A percentile compares a stretch with the other conserved stretches of the same genome.
These are phyloP conservation scores for Maudiozyma pseudohumilis DNA, from an alignment of 805 yeast genomes.

Conservation along the genomic window DNA sequence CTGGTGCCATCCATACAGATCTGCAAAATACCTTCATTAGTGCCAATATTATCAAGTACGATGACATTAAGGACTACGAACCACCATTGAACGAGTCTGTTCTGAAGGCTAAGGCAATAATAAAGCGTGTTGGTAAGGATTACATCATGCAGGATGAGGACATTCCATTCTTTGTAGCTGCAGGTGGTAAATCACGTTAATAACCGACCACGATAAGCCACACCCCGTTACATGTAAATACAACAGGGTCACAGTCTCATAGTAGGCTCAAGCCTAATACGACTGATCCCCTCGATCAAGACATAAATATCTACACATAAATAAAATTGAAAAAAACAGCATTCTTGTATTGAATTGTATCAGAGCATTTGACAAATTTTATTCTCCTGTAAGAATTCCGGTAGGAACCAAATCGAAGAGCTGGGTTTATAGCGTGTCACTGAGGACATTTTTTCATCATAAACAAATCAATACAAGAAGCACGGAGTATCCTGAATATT, in stretches of 20 bases:
- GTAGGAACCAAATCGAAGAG: slow-evolving; percentile 29
- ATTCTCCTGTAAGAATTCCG: slow-evolving; percentile 22
- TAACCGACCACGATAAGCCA: too few relatives aligned
- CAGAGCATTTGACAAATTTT: slow-evolving; percentile 31
- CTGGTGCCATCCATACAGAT: slow-evolving; percentile 83
- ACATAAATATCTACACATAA: neutral
- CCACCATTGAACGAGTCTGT: slow-evolving; percentile 21
- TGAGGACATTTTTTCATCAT: slow-evolving; percentile 32
- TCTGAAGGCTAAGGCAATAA: slow-evolving; percentile 21
- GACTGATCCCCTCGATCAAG: neutral
- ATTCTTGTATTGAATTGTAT: slow-evolving; percentile 6
- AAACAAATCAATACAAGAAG: slow-evolving; percentile 15
- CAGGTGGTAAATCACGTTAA: slow-evolving; percentile 42
- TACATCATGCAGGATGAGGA: slow-evolving; percentile 81
- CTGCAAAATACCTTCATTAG: slow-evolving; percentile 69
- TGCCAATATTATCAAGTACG: slow-evolving; percentile 63
- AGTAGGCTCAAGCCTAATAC: too few relatives aligned
- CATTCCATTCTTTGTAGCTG: slow-evolving; percentile 61
- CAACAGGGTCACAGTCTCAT: neutral
- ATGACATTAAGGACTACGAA: slow-evolving; percentile 32
- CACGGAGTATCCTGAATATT: neutral
- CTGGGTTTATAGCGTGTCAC: slow-evolving; percentile 35
- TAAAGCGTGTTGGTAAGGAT: slow-evolving; percentile 46
- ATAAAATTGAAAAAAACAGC: neutral
- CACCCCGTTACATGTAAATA: neutral